phyloP scores from a whole-genome alignment of 1,284 basidiomycete species.

The Kalmanozyma brasiliensis region DNA sequence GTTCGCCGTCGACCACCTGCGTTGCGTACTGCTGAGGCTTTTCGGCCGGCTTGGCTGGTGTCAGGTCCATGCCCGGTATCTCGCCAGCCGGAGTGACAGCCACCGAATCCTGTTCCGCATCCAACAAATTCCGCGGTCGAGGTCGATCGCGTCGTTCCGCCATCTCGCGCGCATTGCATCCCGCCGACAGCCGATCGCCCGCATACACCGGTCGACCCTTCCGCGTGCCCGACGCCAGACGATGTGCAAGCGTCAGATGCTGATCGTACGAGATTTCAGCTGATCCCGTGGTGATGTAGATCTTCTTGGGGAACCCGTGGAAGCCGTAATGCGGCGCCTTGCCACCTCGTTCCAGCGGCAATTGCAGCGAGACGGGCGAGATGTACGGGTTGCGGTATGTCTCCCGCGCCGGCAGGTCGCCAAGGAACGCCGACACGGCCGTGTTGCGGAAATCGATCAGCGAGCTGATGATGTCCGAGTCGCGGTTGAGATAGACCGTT shows the following conservation, averaged over 20 bases:
- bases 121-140: conserved; percentile 43
- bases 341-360: conserved; percentile 46
- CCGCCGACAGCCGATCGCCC: conserved; percentile 43
- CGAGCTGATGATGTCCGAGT: conserved; percentile 59
- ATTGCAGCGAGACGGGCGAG: conserved; percentile 60
- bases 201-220: conserved; percentile 43
- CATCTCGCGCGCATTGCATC: conserved; percentile 42
- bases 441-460: conserved; percentile 61
- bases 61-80: conserved; percentile 5
- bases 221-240: conserved; percentile 55
- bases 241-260: conserved; percentile 62
- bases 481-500: conserved; percentile 45
- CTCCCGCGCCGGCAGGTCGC: conserved; percentile 58
- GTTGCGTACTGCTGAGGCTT: background rate
- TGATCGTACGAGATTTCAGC: conserved; percentile 63
- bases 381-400: conserved; percentile 64
- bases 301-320: conserved; percentile 52
- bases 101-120: conserved; percentile 13
- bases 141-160: conserved; percentile 50
- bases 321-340: conserved; percentile 57
- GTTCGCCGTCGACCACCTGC: conserved; percentile 19
- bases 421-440: conserved; percentile 59
- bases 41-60: no score
- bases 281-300: conserved; percentile 57
- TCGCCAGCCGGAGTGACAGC: conserved; percentile 15